Evolutionary conservation across 2,329 filamentous ascomycete species (phyloP).

Genomic region (Sphaerulina vaccinii): DNA sequence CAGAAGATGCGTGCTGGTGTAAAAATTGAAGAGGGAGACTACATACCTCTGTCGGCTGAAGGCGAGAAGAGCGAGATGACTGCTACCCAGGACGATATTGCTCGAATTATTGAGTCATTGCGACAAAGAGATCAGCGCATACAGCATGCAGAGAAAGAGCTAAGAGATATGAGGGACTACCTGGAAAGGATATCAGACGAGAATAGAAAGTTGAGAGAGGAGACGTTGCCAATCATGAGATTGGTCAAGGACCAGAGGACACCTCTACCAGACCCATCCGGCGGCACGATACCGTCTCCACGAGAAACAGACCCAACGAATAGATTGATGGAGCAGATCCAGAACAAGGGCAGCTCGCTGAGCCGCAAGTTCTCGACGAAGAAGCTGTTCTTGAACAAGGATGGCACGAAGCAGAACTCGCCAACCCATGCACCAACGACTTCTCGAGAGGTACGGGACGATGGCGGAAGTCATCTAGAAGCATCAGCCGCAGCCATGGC

Average conservation of each 20-base stretch:
- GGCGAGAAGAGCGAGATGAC: conserved; percentile 80
- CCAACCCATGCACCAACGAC: conserved; percentile 47
- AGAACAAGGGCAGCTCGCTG: conserved; percentile 46
- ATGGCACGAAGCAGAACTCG: conserved; percentile 51
- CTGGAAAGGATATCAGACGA: conserved; percentile 64
- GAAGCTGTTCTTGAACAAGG: conserved; percentile 48
- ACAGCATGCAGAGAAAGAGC: conserved; percentile 74
- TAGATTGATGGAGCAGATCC: conserved; percentile 29
- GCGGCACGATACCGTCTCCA: conserved; percentile 36
- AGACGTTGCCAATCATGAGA: conserved; percentile 84
- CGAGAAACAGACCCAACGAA: conserved; percentile 31
- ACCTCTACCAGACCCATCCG: conserved; percentile 64
- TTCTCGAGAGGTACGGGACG: conserved; percentile 35
- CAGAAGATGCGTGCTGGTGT: conserved; percentile 93
- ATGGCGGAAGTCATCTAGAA: conserved; percentile 41
- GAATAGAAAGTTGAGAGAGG: conserved; percentile 83
- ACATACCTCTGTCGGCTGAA: conserved; percentile 87
- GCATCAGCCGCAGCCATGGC: conserved; percentile 53
- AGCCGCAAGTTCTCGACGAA: conserved; percentile 55
- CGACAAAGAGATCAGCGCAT: conserved; percentile 89
- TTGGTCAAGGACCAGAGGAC: conserved; percentile 90
- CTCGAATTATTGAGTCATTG: conserved; percentile 84
- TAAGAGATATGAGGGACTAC: conserved; percentile 67
- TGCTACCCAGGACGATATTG: conserved; percentile 90
- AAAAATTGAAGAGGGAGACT: conserved; percentile 87